These are phyloP conservation scores for Seminavis robusta DNA, from an alignment of 108 stramenopile genomes.

Conservation along the genomic window DNA sequence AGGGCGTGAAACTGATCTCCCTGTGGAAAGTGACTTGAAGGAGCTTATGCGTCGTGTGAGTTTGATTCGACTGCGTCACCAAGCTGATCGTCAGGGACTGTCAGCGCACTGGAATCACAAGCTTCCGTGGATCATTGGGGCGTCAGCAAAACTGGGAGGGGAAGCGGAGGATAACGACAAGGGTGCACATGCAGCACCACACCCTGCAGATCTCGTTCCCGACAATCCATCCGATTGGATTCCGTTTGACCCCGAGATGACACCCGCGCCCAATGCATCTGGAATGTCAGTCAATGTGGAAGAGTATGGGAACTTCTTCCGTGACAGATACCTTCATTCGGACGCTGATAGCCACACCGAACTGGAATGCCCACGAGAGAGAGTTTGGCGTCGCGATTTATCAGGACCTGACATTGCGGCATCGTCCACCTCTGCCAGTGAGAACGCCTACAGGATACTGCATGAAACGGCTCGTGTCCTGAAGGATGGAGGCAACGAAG, in stretches of 20 bases:
- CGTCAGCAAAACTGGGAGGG: neutral
- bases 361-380: too few species aligned
- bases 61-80: conserved; percentile 58
- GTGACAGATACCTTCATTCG: conserved; percentile 6
- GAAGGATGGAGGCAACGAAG: conserved; percentile 73
- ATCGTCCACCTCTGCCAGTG: neutral
- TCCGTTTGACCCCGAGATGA: conserved; percentile 52
- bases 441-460: conserved; percentile 38
- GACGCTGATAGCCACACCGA: too few species aligned
- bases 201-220: conserved; percentile 62
- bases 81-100: conserved; percentile 65
- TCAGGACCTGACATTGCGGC: too few species aligned
- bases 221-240: conserved; percentile 74
- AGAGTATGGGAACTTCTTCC: conserved; percentile 36
- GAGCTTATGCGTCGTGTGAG: conserved; percentile 50
- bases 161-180: conserved; percentile 18
- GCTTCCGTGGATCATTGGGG: conserved; percentile 41
- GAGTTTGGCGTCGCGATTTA: too few species aligned
- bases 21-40: conserved; percentile 49
- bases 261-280: conserved; percentile 26
- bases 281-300: conserved; percentile 35
- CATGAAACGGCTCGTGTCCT: conserved; percentile 42
- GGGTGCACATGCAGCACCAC: too few species aligned
- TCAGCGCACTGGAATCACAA: conserved; percentile 18
- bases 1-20: conserved; percentile 26